phyloP scores from a whole-genome alignment of 805 yeast genomes.

The Danielia reshetovae region DNA sequence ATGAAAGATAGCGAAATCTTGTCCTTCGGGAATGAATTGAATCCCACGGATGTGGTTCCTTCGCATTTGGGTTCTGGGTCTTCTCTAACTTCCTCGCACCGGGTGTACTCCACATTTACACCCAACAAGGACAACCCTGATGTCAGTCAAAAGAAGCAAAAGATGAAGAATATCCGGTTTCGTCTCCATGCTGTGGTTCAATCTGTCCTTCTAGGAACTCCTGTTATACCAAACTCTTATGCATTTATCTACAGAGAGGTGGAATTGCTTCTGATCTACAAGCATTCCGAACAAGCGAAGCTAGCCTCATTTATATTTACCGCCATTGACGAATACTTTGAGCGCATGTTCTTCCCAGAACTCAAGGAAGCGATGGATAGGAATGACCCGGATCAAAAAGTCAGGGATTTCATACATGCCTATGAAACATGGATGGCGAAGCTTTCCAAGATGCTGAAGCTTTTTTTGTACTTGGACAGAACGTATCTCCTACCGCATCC shows the following conservation, averaged over 20 bases:
- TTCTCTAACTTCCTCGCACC: too few species aligned
- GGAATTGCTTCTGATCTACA: constrained; percentile 29
- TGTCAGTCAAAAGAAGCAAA: too few species aligned
- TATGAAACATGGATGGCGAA: constrained; percentile 23
- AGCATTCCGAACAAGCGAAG: constrained; percentile 30
- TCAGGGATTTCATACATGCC: constrained; percentile 10
- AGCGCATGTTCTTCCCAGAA: constrained; percentile 8
- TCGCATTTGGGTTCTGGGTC: constrained; percentile 13
- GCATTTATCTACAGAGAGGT: constrained; percentile 20
- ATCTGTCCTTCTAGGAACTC: neutral
- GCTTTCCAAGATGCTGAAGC: constrained; percentile 21
- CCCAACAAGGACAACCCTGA: too few species aligned
- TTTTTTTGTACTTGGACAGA: constrained; percentile 35
- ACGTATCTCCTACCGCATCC: constrained; percentile 32
- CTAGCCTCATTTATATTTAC: constrained; percentile 19
- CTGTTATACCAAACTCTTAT: constrained; percentile 5
- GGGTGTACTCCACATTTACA: too few species aligned
- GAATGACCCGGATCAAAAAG: neutral
- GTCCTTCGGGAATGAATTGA: neutral
- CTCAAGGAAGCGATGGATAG: constrained; percentile 5
- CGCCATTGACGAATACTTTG: constrained; percentile 18
- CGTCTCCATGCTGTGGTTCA: constrained; percentile 1
- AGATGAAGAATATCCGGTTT: constrained; percentile 2
- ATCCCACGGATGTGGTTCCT: neutral
- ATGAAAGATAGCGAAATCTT: neutral